Conservation (phyloP, 2,329 filamentous ascomycete genomes). For the Xylaria sp. region DNA sequence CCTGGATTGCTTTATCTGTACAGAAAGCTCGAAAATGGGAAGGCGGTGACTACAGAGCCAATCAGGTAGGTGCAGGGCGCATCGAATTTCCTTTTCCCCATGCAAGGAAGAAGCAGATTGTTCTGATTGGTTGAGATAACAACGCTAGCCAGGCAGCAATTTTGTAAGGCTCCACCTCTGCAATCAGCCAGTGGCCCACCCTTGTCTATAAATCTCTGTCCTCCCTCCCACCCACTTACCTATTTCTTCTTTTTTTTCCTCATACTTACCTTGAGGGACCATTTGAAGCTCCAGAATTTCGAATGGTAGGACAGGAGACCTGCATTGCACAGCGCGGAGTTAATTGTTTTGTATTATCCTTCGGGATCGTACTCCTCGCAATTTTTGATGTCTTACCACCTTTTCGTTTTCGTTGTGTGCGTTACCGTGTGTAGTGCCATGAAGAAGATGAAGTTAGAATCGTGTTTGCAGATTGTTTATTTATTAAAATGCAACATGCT, state of each 20-base stretch:
- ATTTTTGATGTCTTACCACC: conserved; percentile 53
- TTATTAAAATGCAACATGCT: too few species aligned
- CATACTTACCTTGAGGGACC: conserved; percentile 59
- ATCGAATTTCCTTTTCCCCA: conserved; percentile 10
- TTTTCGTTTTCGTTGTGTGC: conserved; percentile 50
- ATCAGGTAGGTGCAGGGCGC: not conserved
- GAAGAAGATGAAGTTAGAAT: conserved; percentile 46
- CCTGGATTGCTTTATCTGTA: not conserved
- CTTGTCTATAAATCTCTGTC: conserved; percentile 30
- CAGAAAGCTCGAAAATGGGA: not conserved
- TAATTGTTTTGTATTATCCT: conserved; percentile 56
- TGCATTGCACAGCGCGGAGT: conserved; percentile 62
- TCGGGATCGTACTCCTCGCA: conserved; percentile 57
- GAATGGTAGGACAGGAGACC: conserved; percentile 50
- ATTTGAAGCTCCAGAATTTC: conserved; percentile 51
- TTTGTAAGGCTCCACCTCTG: conserved; percentile 9
- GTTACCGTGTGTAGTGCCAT: conserved; percentile 46
- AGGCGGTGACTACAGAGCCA: conserved; percentile 1
- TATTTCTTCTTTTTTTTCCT: conserved; percentile 45
- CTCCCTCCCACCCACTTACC: conserved; percentile 23
- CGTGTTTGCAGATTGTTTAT: too few species aligned
- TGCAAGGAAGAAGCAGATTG: not conserved
- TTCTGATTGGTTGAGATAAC: conserved; percentile 22
- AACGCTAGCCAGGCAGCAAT: not conserved
- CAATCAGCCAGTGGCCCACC: conserved; percentile 29